Base-by-base conservation (phyloP, 1,284 basidiomycete species). In the Golubevia sp. region DNA sequence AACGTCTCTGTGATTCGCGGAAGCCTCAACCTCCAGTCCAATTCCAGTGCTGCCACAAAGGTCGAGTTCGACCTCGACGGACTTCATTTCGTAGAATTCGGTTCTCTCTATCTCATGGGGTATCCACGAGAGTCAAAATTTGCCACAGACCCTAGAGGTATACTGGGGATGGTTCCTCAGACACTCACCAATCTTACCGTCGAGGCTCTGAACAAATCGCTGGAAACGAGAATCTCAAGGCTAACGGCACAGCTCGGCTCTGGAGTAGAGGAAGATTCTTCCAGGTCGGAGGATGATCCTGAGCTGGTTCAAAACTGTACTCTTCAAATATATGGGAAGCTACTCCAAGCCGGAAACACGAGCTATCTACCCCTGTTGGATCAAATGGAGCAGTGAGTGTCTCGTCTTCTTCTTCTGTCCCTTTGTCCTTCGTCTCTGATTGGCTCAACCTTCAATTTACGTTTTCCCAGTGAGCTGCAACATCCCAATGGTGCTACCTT, bases 1-100 rank as follows among this genome's bases (percentile, higher is more conserved):
- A 70, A 70, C n/a, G 70, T 70, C 0, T 70, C 70, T 11, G 62
- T 70, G 21, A 59, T 73, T 50, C 66, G 54, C 0, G 70, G 70
- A 20, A 68, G 68, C 57, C 44, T 73, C 23, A 62, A 59, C 51
- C 60, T 70, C 48, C 25, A 51, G 0, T 38, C 56, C 38, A 34
- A 34, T 11, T 5, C 30, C 4, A 34, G 5, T 34, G 5, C 11
- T 3, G 4, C 30, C 11, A 3, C 4, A 11, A 34, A 34, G 11
- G 44, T 66, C 44, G 65, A 66, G 11, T 70, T 70, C n/a, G 61
- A 63, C 4, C 57, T 73, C 21, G 65, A 70, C 26, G 70, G 70
- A 4, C 61, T 73, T 11, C 70, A 73, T 52, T 73, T 70, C 25
- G 49, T 67, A 2, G 59, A 53, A 24, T 67, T 63, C 6, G 70